Conservation (phyloP, 2,329 filamentous ascomycete species). For the Passalora sequoiae region DNA sequence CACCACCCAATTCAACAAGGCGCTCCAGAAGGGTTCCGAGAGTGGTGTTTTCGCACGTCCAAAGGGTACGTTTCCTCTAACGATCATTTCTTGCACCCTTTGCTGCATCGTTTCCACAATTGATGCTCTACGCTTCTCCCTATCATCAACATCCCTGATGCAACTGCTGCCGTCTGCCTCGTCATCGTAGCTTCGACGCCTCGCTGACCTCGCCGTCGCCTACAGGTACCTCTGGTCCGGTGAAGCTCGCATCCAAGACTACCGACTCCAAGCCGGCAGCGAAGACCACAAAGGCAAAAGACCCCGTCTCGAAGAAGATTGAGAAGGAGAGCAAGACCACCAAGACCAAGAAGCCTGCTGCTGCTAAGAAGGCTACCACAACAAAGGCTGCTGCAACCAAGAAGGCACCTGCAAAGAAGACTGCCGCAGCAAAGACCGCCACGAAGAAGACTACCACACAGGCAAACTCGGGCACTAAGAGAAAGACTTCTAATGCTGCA, state of each 20-base stretch:
- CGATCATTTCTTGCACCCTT: slow-evolving; percentile 20
- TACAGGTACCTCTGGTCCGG: slow-evolving; percentile 74
- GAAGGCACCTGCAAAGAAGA: slow-evolving; percentile 36
- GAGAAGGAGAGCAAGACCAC: slow-evolving; percentile 38
- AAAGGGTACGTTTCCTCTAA: slow-evolving; percentile 62
- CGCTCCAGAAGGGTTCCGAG: slow-evolving; percentile 74
- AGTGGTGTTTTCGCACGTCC: slow-evolving; percentile 83
- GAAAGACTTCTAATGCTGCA: slow-evolving; percentile 41
- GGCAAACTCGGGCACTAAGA: slow-evolving; percentile 44
- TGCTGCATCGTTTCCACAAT: slow-evolving; percentile 7
- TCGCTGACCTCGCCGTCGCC: slow-evolving; percentile 24
- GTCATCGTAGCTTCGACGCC: slow-evolving; percentile 4
- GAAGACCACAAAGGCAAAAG: slow-evolving; percentile 25
- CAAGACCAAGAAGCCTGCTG: slow-evolving; percentile 48
- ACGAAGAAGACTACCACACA: slow-evolving; percentile 37
- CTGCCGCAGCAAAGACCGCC: slow-evolving; percentile 31
- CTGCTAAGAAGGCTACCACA: slow-evolving; percentile 45
- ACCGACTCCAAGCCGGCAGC: slow-evolving; percentile 38
- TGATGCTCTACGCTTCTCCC: slow-evolving; percentile 10
- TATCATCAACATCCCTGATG: slow-evolving; percentile 5
- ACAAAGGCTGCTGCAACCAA: slow-evolving; percentile 35
- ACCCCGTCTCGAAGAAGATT: slow-evolving; percentile 37
- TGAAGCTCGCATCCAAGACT: slow-evolving; percentile 62
- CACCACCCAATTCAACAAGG: slow-evolving; percentile 78
- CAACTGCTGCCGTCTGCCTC: slow-evolving; percentile 7